Evolutionary conservation across 2,329 filamentous ascomycete species (phyloP).

Genomic region (Plenodomus biglobosus): DNA sequence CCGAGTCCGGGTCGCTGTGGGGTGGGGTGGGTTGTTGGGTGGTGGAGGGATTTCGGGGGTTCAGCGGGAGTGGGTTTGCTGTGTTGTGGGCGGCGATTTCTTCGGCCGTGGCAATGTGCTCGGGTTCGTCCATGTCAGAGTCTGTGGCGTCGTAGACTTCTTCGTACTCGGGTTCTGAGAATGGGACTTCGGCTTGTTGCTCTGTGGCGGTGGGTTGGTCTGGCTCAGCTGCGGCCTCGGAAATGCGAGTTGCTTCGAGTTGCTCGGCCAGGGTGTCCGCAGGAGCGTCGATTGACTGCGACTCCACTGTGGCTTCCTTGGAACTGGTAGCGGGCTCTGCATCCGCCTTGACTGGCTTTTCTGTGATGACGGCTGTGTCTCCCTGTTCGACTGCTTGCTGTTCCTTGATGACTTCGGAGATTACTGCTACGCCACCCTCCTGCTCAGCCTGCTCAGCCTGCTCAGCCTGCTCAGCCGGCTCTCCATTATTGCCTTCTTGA

Average conservation of each 20-base stretch:
- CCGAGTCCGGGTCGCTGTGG: constrained; percentile 18
- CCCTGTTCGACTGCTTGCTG: background rate
- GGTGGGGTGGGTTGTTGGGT: constrained; percentile 22
- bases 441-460: constrained; percentile 3
- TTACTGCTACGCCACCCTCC: constrained; percentile 10
- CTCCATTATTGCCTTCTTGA: constrained; percentile 1
- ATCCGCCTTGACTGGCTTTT: background rate
- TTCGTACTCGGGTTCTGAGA: background rate
- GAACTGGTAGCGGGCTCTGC: background rate
- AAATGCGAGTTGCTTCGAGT: constrained; percentile 1
- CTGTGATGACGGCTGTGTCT: background rate
- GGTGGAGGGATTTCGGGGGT: constrained; percentile 28
- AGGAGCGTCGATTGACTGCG: background rate
- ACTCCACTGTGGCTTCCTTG: constrained; percentile 1
- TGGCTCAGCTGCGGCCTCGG: constrained; percentile 8
- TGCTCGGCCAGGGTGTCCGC: background rate
- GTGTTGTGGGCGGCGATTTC: constrained; percentile 1
- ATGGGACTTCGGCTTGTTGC: background rate
- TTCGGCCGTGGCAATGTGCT: constrained; percentile 1
- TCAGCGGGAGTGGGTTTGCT: constrained; percentile 15
- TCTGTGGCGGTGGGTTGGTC: constrained; percentile 1
- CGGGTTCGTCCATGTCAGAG: background rate
- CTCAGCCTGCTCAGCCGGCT: constrained; percentile 5
- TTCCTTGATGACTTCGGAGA: constrained; percentile 10
- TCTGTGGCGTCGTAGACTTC: background rate